Conservation (phyloP, 441 rosid genomes). For the Euphorbia schlechtendalii region DNA sequence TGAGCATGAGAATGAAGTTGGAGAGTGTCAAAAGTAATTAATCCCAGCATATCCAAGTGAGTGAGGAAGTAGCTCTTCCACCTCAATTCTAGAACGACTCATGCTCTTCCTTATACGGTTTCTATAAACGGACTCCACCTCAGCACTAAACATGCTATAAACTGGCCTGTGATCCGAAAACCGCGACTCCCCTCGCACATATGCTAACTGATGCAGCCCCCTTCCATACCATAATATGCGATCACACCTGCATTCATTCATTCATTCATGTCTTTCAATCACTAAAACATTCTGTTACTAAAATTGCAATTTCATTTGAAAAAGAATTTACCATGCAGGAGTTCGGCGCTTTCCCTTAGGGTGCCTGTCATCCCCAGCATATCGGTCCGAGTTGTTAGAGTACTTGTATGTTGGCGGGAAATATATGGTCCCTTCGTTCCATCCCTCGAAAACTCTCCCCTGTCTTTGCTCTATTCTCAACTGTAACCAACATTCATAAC, state of each 20-base stretch:
- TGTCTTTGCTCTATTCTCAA: slow-evolving; percentile 68
- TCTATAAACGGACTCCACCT: slow-evolving; percentile 69
- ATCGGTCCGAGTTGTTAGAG: slow-evolving; percentile 88
- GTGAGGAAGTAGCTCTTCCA: slow-evolving; percentile 76
- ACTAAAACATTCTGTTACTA: background rate
- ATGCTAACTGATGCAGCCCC: slow-evolving; percentile 74
- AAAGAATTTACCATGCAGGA: slow-evolving; percentile 99
- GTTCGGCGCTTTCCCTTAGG: slow-evolving; percentile 93
- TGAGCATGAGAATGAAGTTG: too few species aligned
- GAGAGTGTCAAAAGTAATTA: slow-evolving; percentile 36
- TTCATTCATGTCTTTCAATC: slow-evolving; percentile 3
- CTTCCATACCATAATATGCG: slow-evolving; percentile 91
- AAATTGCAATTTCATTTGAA: too few species aligned
- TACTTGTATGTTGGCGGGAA: slow-evolving; percentile 99
- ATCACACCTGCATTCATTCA: slow-evolving; percentile 68
- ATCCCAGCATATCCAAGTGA: slow-evolving; percentile 48
- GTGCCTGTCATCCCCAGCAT: slow-evolving; percentile 76
- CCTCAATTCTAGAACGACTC: slow-evolving; percentile 76
- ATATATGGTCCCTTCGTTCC: slow-evolving; percentile 91
- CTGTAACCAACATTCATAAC: slow-evolving; percentile 35
- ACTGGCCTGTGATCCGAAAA: slow-evolving; percentile 99
- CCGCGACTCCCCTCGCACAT: slow-evolving; percentile 93
- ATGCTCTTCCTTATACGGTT: slow-evolving; percentile 56
- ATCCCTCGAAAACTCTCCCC: slow-evolving; percentile 80
- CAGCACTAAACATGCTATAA: slow-evolving; percentile 71